A percentile compares a stretch with the other conserved stretches of the same genome.
phyloP scores from a whole-genome alignment of 139 green algal genomes.

The Asterochloris erici region DNA sequence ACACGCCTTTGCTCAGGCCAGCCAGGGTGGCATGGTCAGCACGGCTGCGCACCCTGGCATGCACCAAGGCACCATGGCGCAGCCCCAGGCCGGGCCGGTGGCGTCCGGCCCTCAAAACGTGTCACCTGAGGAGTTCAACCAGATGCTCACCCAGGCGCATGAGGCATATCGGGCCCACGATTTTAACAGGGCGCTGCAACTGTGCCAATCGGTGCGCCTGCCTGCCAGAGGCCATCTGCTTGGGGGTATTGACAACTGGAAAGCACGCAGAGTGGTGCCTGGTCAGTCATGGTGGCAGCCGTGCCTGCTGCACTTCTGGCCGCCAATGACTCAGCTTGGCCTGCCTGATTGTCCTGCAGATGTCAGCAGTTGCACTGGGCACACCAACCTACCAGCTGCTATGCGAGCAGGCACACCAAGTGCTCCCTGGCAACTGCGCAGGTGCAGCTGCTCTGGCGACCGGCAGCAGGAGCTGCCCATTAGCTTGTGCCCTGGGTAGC shows the following conservation, averaged over 20 bases:
- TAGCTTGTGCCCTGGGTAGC: background rate
- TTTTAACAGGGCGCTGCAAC: slow-evolving; percentile 42
- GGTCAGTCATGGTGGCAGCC: background rate
- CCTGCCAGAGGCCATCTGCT: background rate
- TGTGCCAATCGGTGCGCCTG: slow-evolving; percentile 52
- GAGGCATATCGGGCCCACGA: slow-evolving; percentile 48
- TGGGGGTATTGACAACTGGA: background rate
- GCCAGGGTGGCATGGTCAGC: too few species aligned
- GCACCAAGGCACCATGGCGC: too few species aligned
- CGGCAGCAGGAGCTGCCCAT: too few species aligned
- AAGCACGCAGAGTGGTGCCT: background rate
- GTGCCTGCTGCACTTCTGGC: background rate
- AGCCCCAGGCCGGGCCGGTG: too few species aligned
- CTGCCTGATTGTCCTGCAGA: background rate
- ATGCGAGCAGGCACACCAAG: background rate
- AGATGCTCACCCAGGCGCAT: slow-evolving; percentile 31
- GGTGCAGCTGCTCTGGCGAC: background rate
- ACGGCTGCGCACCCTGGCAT: too few species aligned
- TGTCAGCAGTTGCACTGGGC: background rate
- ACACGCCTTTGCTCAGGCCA: too few species aligned
- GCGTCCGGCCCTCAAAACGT: too few species aligned
- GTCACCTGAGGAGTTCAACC: background rate
- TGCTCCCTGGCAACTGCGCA: background rate
- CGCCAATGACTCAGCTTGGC: too few species aligned
- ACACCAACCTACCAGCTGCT: background rate